Conservation (phyloP, 306 rosid genomes). For the Citrullus colocynthis region DNA sequence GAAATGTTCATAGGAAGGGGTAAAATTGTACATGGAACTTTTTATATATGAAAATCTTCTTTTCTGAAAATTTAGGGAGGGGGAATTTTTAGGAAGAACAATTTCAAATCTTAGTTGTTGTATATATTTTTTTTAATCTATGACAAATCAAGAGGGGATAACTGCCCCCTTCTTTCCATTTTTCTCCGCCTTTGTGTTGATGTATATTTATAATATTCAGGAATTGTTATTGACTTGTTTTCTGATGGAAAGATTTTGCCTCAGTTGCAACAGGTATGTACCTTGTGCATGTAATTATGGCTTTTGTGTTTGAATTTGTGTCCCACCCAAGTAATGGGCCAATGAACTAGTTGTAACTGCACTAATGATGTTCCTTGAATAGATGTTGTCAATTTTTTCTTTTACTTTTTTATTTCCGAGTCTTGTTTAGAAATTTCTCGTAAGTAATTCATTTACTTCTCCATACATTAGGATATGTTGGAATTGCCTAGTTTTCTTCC, state of each 20-base stretch:
- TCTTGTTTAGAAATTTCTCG: background rate
- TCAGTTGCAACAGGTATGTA: slow-evolving; percentile 67
- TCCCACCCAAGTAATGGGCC: background rate
- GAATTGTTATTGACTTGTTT: slow-evolving; percentile 75
- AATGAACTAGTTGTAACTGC: background rate
- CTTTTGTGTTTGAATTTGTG: background rate
- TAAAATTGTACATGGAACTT: background rate
- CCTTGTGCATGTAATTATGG: background rate
- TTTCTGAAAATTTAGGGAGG: background rate
- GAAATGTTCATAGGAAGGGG: background rate
- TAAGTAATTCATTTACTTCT: background rate
- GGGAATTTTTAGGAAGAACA: background rate
- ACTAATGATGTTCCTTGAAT: background rate
- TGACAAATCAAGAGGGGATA: background rate
- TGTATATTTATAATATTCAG: slow-evolving; percentile 21
- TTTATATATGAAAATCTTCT: background rate
- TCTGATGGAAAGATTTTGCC: slow-evolving; percentile 66
- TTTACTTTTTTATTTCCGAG: background rate
- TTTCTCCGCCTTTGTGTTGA: background rate
- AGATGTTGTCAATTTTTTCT: background rate
- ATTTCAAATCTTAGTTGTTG: background rate
- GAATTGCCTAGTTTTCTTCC: background rate
- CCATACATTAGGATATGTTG: background rate
- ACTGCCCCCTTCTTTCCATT: background rate
- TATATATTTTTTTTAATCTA: background rate